Percentiles rank a stretch among this genome's conserved stretches.
Conservation (phyloP, 2,329 filamentous ascomycete species). For the Chaetomiaceae sp. region DNA sequence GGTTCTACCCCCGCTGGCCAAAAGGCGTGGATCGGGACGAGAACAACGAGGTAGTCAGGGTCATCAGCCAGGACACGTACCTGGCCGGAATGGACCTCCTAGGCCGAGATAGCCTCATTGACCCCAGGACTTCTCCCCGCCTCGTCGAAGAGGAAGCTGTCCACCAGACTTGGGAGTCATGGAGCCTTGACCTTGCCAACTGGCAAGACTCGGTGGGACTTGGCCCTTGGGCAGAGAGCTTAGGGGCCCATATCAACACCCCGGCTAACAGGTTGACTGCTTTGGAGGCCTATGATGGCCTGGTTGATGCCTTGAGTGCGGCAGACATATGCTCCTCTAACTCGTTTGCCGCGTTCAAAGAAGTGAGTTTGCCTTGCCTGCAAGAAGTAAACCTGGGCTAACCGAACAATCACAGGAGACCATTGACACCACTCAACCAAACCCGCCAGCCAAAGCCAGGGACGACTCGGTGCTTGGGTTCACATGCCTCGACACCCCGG, state of each 20-base stretch:
- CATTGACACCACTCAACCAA: slow-evolving; percentile 61
- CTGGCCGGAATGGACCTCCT: slow-evolving; percentile 72
- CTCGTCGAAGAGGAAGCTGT: slow-evolving; percentile 57
- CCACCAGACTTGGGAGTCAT: slow-evolving; percentile 61
- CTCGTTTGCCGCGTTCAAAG: slow-evolving; percentile 39
- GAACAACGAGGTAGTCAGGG: slow-evolving; percentile 63
- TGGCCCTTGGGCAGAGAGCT: slow-evolving; percentile 33
- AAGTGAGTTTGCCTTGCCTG: slow-evolving; percentile 27
- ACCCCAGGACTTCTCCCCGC: slow-evolving; percentile 32
- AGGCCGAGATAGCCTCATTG: slow-evolving; percentile 52
- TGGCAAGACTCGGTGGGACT: slow-evolving; percentile 45
- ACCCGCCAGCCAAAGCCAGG: slow-evolving; percentile 41
- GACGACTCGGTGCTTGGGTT: slow-evolving; percentile 50
- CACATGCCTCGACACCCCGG: slow-evolving; percentile 44
- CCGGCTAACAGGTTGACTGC: slow-evolving; percentile 28
- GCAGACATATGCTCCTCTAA: slow-evolving; percentile 56
- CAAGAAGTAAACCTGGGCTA: background rate
- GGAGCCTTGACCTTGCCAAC: slow-evolving; percentile 59
- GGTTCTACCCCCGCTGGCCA: slow-evolving; percentile 79
- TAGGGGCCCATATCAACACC: slow-evolving; percentile 16
- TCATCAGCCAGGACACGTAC: slow-evolving; percentile 79
- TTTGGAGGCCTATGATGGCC: slow-evolving; percentile 49
- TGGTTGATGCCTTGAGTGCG: slow-evolving; percentile 58
- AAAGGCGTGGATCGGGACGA: slow-evolving; percentile 64
- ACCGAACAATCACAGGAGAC: slow-evolving; percentile 35